Base-by-base conservation (phyloP, 225 moss, liverwort and hornwort species). In the Polytrichum formosum region DNA sequence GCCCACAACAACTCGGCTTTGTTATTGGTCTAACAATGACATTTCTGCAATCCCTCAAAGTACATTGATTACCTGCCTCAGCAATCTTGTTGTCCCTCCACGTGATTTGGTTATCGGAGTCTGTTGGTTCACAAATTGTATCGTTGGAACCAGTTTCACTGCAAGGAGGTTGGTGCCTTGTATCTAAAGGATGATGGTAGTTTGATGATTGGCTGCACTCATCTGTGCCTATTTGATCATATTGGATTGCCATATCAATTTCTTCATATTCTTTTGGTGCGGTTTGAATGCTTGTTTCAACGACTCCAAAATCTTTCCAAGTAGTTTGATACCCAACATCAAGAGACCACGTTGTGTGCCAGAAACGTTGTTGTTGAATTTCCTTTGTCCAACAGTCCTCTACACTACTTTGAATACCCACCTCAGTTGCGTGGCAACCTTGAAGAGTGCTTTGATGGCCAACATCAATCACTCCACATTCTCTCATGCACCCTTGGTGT, bases 401-500 rank as follows among this genome's bases (percentile, higher is more conserved):
- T 58, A 4, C 58, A 58, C 18, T 60, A 6, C 8, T 61, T 69
- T 73, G 65, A 22, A 21, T 55, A 22, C 60, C 33, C 54, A 5
- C 28, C 27, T 72, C 35, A 66, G 1, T 27, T 23, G 56, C 26
- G 16, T 55, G 53, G 53, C 56, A 65, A 64, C 53, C 66, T 21
- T 67, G 54, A 25, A 35, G 63, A 16, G 54, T 19, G 22, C 13
- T n/a, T 55, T 70, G 66, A 26, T 56, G 55, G 21, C 7, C 66
- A 20, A 56, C 31, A 53, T 77, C 67, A 8, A 56, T 5, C 18
- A 31, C 66, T 55, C 55, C 74, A 65, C 1, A 56, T 26, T 73
- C 72, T 61, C 58, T 73, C 70, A 59, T 21, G 13, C 33, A 65
- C 17, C 55, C 56, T 21, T 79, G 69, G 65, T 75, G 71, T 18